A percentile compares a stretch with the other conserved stretches of the same genome.
Evolutionary conservation across 495 filamentous ascomycete species (phyloP).

Genomic region (Tuber brumale): DNA sequence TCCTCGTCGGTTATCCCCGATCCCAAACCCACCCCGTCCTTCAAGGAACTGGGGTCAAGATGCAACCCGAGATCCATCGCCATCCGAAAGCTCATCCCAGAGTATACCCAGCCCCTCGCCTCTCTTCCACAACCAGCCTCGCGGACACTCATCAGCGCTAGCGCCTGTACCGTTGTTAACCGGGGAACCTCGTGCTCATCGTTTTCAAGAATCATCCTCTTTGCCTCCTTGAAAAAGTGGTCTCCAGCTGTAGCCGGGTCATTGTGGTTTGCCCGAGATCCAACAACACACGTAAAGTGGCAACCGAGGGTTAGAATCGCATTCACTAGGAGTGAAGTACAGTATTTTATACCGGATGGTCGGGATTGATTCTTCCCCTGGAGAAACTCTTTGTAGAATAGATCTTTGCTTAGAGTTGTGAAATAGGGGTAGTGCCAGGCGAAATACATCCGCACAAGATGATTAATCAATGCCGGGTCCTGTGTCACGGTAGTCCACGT

Average conservation of each 20-base stretch:
- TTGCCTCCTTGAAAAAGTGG: slow-evolving; percentile 95
- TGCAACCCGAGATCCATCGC: slow-evolving; percentile 89
- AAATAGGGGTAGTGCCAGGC: slow-evolving; percentile 98
- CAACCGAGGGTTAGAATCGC: slow-evolving; percentile 94
- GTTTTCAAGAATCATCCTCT: slow-evolving; percentile 77
- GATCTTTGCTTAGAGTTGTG: slow-evolving; percentile 77
- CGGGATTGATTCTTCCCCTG: slow-evolving; percentile 42
- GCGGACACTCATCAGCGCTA: slow-evolving; percentile 92
- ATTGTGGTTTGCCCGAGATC: slow-evolving; percentile 60
- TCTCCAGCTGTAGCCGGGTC: slow-evolving; percentile 86
- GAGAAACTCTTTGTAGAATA: slow-evolving; percentile 81
- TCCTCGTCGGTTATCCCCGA: slow-evolving; percentile 71
- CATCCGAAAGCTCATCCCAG: slow-evolving; percentile 98
- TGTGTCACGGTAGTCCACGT: slow-evolving; percentile 85
- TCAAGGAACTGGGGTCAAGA: slow-evolving; percentile 52
- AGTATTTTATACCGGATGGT: slow-evolving; percentile 57
- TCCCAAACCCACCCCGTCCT: slow-evolving; percentile 26
- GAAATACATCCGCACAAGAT: slow-evolving; percentile 96
- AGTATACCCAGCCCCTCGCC: slow-evolving; percentile 95
- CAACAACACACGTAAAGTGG: slow-evolving; percentile 77
- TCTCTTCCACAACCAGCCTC: slow-evolving; percentile 94
- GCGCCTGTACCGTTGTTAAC: slow-evolving; percentile 88
- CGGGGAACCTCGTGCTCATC: slow-evolving; percentile 88
- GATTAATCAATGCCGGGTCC: slow-evolving; percentile 69
- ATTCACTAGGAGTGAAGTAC: slow-evolving; percentile 84